Base-by-base conservation (phyloP, 2,329 filamentous ascomycete genomes). In the Didymella keratinophila region DNA sequence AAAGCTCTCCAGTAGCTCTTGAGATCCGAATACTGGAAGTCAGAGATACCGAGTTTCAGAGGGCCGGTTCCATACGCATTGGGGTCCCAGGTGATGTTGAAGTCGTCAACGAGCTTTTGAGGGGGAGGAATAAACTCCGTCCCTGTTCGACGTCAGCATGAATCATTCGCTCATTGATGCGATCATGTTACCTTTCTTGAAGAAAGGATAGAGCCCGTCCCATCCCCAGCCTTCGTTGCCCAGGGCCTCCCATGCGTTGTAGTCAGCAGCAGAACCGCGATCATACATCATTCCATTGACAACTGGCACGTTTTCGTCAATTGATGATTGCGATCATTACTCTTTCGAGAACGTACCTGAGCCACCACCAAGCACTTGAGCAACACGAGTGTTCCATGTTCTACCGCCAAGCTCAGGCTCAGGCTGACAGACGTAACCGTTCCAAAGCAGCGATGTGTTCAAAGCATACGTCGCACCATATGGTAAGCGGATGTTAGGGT, bases 191-290 rank as follows among this genome's bases (percentile, higher is more conserved):
- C 64, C 58, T 59, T 74, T 72, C 44, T 67, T 69, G 60, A 71
- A 74, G 53, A 63, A 73, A 1, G 69, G 66, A 21, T 74, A 64
- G 21, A 84, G 60, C 7, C 77, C 78, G 39, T 83, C 74, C 83
- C 84, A 88, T 1, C 81, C 79, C 86, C 86, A 89, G 3, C 84
- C 86, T 2, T 71, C 56, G 64, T 88, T 88, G 0, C 86, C 86
- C 20, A 89, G 69, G n/a, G 77, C 74, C 52, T 81, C 82, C 86
- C 86, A 89, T 2, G 80, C 80, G 69, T 88, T 82, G 52, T 77
- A 79, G 56, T 78, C 76, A 10, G 63, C 72, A n/a, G 66, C 64
- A 27, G 69, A 66, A 10, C 70, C 77, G 10, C 77, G 68, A 43
- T 74, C 72, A 48, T 74, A 78, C 41, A 72, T 58, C 75, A 79